Base-by-base conservation (phyloP, 1,284 basidiomycete genomes). In the Boletus semigastroideus region DNA sequence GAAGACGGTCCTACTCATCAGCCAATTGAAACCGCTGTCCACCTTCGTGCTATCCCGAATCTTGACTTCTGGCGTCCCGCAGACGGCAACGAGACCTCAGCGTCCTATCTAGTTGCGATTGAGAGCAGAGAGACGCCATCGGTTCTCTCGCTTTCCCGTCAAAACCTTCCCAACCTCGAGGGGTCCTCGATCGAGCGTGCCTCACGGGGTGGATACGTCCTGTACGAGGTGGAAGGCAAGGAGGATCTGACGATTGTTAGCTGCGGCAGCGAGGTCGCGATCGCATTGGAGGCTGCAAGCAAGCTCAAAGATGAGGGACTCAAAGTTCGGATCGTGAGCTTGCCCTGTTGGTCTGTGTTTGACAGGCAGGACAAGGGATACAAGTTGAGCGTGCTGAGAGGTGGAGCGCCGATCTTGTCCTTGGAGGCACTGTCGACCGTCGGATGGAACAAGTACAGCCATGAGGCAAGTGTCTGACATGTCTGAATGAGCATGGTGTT, bases 1-100 rank as follows among this genome's bases (percentile, higher is more conserved):
- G 94, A 98, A 74, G 94, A 98, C 64, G 95, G 95, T 42, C 94
- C 95, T 48, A 98, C 95, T 46, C 94, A 98, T 72, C 94, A 97
- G 73, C 94, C 94, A 54, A 79, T 96, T 54, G 94, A 97, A 77
- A 92, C 90, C 37, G 90, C 83, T 56, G 86, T 84, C 50, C 90
- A 90, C 72, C 80, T 97, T 70, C 90, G 94, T 62, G 89, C 94
- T 22, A 84, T 85, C 54, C 95, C 94, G 63, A 97, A 97, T 79
- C 73, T 93, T 51, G 87, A 87, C 55, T 90, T 94, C 78, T 93
- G 91, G 91, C 85, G 91, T 54, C 92, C 92, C 8, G 93, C 93
- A 38, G 93, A 97, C 69, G 94, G 94, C 42, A 95, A 96, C 71
- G 94, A 96, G 78, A 92, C 90, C 34, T 94, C 91, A 34, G 95